A percentile compares a stretch with the other conserved stretches of the same genome.
These are phyloP conservation scores for Ceratobasidium sp. DNA, from an alignment of 1,284 basidiomycete genomes.

Conservation along the genomic window DNA sequence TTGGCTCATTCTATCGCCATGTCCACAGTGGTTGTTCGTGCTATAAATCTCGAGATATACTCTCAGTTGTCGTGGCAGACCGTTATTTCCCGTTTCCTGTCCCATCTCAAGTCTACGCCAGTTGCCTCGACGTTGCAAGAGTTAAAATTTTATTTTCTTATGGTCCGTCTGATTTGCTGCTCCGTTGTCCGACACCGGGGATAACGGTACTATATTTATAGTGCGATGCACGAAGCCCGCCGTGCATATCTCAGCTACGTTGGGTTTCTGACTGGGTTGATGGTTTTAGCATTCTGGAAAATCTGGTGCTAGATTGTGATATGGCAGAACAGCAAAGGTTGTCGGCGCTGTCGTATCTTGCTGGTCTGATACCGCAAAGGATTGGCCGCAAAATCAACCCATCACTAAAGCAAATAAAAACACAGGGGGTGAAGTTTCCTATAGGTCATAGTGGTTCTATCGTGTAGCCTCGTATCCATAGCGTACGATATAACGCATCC, in stretches of 20 bases:
- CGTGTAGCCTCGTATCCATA: background rate
- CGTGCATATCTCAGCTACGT: background rate
- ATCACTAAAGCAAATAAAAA: background rate
- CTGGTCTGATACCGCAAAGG: background rate
- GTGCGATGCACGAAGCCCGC: no score
- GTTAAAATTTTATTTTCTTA: background rate
- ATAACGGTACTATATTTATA: background rate
- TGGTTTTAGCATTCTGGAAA: background rate
- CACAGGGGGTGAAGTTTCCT: background rate
- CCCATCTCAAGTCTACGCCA: background rate
- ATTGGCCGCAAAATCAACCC: background rate
- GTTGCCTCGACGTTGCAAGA: background rate
- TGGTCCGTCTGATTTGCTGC: background rate
- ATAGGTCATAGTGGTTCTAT: background rate
- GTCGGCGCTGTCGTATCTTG: background rate
- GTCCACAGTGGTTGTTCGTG: background rate
- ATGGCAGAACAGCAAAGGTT: background rate
- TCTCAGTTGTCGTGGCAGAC: background rate
- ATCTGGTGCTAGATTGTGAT: background rate
- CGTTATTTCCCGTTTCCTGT: background rate
- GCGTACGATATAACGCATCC: no score
- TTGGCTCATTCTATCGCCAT: constrained; percentile 5
- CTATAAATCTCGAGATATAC: background rate
- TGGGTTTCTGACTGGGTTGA: background rate
- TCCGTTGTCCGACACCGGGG: background rate